Evolutionary conservation across 2,329 filamentous ascomycete species (phyloP).

Genomic region (Chaetomium sp.): DNA sequence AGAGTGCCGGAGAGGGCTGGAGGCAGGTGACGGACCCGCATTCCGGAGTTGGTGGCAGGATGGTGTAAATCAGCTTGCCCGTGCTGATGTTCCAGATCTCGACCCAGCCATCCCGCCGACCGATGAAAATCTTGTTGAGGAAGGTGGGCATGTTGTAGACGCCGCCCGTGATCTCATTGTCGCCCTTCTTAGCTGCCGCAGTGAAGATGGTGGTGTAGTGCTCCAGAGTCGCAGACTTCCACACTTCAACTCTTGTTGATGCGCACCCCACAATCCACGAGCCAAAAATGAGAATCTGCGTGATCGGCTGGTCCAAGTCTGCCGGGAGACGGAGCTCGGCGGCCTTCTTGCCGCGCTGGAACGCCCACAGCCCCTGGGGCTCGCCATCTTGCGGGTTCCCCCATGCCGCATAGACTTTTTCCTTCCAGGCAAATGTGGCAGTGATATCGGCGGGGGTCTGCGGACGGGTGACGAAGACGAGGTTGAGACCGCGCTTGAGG

Average conservation of each 20-base stretch:
- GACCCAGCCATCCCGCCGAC: slow-evolving; percentile 77
- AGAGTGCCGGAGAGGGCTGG: slow-evolving; percentile 75
- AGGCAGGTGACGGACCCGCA: slow-evolving; percentile 82
- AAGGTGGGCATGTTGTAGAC: slow-evolving; percentile 89
- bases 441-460: slow-evolving; percentile 83
- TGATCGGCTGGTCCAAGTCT: slow-evolving; percentile 63
- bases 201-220: slow-evolving; percentile 81
- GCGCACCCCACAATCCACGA: slow-evolving; percentile 85
- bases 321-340: slow-evolving; percentile 64
- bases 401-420: slow-evolving; percentile 85
- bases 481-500: slow-evolving; percentile 77
- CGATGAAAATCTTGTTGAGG: slow-evolving; percentile 91
- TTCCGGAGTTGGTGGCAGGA: slow-evolving; percentile 66
- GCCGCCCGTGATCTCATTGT: slow-evolving; percentile 66
- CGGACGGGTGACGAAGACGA: slow-evolving; percentile 88
- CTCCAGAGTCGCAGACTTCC: slow-evolving; percentile 76
- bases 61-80: slow-evolving; percentile 83
- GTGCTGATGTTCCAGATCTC: slow-evolving; percentile 98
- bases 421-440: slow-evolving; percentile 80
- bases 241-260: slow-evolving; percentile 72
- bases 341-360: slow-evolving; percentile 81
- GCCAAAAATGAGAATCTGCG: slow-evolving; percentile 74
- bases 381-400: slow-evolving; percentile 51
- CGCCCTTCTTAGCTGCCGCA: slow-evolving; percentile 48
- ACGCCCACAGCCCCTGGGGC: slow-evolving; percentile 74